A percentile compares a stretch with the other conserved stretches of the same genome.
Evolutionary conservation across 129 eudicot species (phyloP).

Genomic region (Daucus carota): DH1_v3.0 NC_030386.2:37923501-37924000

Average conservation of each 20-base stretch:
- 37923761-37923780: neutral
- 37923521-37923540: no score
- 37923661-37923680: neutral
- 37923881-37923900: conserved; percentile 41
- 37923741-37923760: conserved; percentile 1
- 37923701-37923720: neutral
- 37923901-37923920: conserved; percentile 41
- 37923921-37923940: conserved; percentile 68
- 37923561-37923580: no score
- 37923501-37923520: no score
- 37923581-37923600: conserved; percentile 95
- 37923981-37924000: conserved; percentile 58
- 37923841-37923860: conserved; percentile 28
- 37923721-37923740: neutral
- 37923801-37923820: neutral
- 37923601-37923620: conserved; percentile 67
- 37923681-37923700: neutral
- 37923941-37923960: conserved; percentile 54
- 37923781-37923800: neutral
- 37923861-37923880: conserved; percentile 29
- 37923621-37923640: conserved; percentile 44
- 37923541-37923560: no score
- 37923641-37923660: no score
- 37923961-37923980: conserved; percentile 70
- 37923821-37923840: neutral